phyloP scores from a whole-genome alignment of 306 rosid genomes.

The Hylodesmum podocarpum region DNA sequence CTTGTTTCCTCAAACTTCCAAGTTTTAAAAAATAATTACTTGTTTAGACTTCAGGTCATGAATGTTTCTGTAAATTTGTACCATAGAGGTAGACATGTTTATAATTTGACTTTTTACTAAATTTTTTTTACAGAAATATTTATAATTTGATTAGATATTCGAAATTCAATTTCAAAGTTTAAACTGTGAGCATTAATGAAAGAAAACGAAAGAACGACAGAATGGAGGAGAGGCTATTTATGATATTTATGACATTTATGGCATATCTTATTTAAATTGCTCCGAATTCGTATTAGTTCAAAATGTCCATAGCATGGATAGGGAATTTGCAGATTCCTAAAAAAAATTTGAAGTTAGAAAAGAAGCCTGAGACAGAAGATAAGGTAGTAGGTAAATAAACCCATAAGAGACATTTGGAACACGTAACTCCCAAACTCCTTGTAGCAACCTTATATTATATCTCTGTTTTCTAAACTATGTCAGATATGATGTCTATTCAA shows the following conservation, averaged over 20 bases:
- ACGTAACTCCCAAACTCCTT: constrained; percentile 33
- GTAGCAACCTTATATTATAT: too few relatives aligned
- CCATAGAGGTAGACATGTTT: too few relatives aligned
- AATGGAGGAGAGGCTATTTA: neutral
- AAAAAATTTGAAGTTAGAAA: neutral
- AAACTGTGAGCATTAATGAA: neutral
- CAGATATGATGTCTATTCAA: constrained; percentile 27
- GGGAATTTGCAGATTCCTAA: neutral
- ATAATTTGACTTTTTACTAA: too few relatives aligned
- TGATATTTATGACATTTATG: neutral
- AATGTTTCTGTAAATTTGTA: too few relatives aligned
- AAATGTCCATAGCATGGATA: neutral
- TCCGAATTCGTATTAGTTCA: constrained; percentile 6
- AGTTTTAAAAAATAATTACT: too few relatives aligned
- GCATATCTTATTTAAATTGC: neutral
- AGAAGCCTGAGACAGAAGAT: neutral
- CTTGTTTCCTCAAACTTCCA: neutral
- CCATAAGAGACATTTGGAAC: constrained; percentile 14
- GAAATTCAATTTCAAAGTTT: neutral
- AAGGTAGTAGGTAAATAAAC: constrained; percentile 28
- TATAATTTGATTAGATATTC: neutral
- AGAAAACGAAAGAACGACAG: neutral
- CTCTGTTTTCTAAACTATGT: constrained; percentile 40
- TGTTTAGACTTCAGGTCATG: too few relatives aligned
- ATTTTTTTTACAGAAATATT: too few relatives aligned